phyloP scores from a whole-genome alignment of 2,329 filamentous ascomycete species.

The Phialophora macrospora region DNA sequence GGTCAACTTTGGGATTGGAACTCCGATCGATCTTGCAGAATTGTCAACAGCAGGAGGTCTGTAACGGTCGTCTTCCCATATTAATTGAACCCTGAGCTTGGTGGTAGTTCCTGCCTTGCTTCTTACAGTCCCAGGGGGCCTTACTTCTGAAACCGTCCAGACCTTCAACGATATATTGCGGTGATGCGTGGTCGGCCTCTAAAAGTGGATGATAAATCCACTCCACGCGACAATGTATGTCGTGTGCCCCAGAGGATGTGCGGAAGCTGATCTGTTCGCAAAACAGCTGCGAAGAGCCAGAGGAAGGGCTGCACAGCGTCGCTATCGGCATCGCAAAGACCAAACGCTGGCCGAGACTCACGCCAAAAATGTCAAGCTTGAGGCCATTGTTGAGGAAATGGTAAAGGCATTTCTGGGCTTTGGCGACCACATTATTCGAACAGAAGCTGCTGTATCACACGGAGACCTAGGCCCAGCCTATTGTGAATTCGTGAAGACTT shows the following conservation, averaged over 20 bases:
- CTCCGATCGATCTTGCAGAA: no score
- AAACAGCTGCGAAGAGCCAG: constrained; percentile 12
- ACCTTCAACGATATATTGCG: neutral
- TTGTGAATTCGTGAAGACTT: constrained; percentile 2
- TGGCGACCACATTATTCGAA: constrained; percentile 5
- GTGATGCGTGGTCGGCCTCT: constrained; percentile 13
- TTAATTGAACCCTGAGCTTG: neutral
- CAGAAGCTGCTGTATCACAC: neutral
- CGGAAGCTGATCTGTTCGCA: constrained; percentile 1
- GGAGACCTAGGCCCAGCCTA: constrained; percentile 1
- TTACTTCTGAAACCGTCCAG: neutral
- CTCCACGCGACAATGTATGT: constrained; percentile 11
- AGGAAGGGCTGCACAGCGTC: constrained; percentile 14
- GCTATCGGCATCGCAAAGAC: constrained; percentile 9
- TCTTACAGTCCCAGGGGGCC: neutral
- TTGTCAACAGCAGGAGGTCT: no score
- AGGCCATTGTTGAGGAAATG: constrained; percentile 12
- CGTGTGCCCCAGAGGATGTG: neutral
- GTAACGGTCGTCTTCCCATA: no score
- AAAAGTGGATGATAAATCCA: constrained; percentile 5
- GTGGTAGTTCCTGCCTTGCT: neutral
- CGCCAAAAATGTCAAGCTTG: constrained; percentile 5
- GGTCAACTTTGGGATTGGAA: no score
- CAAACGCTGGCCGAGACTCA: constrained; percentile 10
- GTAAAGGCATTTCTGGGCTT: constrained; percentile 4